Percentiles rank a stretch among this genome's conserved stretches.
Evolutionary conservation across 768 basidiomycete genomes (phyloP).

Genomic region (Gelatoporia subvermispora): DNA sequence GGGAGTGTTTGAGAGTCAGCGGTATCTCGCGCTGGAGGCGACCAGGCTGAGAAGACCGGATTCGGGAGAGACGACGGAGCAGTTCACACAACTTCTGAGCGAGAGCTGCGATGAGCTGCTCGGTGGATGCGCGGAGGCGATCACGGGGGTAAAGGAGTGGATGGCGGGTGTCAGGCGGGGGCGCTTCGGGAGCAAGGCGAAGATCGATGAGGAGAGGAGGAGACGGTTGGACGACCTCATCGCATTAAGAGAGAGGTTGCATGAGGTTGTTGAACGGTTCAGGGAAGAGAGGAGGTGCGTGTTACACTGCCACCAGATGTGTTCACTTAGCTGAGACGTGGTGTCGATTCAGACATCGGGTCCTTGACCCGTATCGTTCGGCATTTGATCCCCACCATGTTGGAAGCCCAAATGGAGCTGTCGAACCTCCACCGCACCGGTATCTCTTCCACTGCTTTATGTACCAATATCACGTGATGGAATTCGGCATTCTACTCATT

Average conservation of each 20-base stretch:
- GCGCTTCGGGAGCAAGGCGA: constrained; percentile 30
- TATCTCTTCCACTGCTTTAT: constrained; percentile 72
- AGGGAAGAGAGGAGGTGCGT: constrained; percentile 45
- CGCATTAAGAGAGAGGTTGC: constrained; percentile 33
- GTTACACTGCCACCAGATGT: not conserved
- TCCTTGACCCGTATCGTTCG: constrained; percentile 59
- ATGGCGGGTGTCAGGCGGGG: constrained; percentile 34
- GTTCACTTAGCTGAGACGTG: not conserved
- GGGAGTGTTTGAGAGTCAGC: constrained; percentile 69
- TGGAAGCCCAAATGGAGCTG: constrained; percentile 14
- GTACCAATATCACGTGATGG: constrained; percentile 54
- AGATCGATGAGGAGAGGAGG: constrained; percentile 26
- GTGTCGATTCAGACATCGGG: constrained; percentile 29
- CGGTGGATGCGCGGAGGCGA: constrained; percentile 32
- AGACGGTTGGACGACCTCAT: constrained; percentile 35
- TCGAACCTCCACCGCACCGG: constrained; percentile 56
- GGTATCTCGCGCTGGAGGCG: constrained; percentile 65
- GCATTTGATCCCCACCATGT: constrained; percentile 39
- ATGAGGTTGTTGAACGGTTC: constrained; percentile 40
- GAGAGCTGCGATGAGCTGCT: constrained; percentile 54
- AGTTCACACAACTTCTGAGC: constrained; percentile 40
- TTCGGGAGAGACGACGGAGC: constrained; percentile 36
- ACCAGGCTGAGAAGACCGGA: constrained; percentile 39
- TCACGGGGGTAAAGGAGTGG: constrained; percentile 47
- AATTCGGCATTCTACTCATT: constrained; percentile 29